phyloP scores from a whole-genome alignment of 129 eudicot species.

The Escallonia herrerae region DNA sequence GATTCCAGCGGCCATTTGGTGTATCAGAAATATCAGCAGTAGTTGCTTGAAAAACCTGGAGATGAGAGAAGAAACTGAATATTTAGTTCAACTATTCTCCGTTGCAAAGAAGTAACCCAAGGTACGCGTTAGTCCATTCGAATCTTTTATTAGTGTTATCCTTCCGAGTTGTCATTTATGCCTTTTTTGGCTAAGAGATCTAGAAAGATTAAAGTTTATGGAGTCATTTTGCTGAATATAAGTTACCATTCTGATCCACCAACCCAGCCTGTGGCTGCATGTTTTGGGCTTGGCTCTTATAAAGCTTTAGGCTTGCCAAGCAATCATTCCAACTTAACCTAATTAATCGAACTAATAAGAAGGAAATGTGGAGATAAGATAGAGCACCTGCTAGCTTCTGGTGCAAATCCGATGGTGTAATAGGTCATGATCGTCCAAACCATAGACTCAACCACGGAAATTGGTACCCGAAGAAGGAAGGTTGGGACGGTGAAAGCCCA shows the following conservation, averaged over 20 bases:
- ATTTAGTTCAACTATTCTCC: not conserved
- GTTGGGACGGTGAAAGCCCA: constrained; percentile 82
- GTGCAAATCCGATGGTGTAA: constrained; percentile 86
- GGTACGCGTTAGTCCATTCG: too few species aligned
- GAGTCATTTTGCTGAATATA: too few species aligned
- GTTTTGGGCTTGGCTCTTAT: too few species aligned
- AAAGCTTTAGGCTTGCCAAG: not conserved
- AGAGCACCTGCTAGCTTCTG: constrained; percentile 63
- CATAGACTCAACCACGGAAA: constrained; percentile 58
- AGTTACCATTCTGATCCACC: too few species aligned
- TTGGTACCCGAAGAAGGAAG: constrained; percentile 64
- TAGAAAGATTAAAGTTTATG: too few species aligned
- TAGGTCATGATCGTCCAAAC: constrained; percentile 72
- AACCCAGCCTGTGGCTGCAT: too few species aligned
- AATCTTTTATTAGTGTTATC: too few species aligned
- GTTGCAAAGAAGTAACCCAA: too few species aligned
- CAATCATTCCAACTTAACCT: not conserved
- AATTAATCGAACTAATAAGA: not conserved
- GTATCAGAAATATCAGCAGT: constrained; percentile 64
- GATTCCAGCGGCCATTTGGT: constrained; percentile 93
- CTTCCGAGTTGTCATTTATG: too few species aligned
- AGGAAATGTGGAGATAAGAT: not conserved
- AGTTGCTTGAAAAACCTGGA: constrained; percentile 95
- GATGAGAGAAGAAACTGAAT: not conserved
- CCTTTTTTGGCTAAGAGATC: too few species aligned